phyloP scores from a whole-genome alignment of 768 basidiomycete genomes.

The Xerocomus brunneocitrinus region DNA sequence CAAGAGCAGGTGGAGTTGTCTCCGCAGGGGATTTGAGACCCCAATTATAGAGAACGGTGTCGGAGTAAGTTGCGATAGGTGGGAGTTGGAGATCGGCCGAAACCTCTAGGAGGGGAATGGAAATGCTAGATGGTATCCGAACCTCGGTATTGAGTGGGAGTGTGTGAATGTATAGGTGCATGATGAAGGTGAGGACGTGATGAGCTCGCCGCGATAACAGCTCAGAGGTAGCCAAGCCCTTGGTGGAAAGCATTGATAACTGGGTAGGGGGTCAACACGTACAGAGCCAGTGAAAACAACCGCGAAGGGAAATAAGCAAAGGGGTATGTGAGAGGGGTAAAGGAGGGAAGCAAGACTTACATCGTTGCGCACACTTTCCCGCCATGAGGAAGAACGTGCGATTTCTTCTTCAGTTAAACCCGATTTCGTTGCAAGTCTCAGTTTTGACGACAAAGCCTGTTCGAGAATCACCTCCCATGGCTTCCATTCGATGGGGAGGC shows the following conservation, averaged over 20 bases:
- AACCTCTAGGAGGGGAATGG: constrained; percentile 71
- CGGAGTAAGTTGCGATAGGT: constrained; percentile 86
- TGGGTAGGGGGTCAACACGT: constrained; percentile 21
- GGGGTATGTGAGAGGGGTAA: not conserved
- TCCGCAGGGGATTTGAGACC: constrained; percentile 28
- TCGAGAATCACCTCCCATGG: constrained; percentile 67
- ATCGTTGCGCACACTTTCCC: constrained; percentile 41
- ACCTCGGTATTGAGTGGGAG: constrained; percentile 47
- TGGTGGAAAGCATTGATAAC: constrained; percentile 52
- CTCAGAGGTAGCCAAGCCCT: constrained; percentile 45
- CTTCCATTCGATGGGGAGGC: constrained; percentile 61
- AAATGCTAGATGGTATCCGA: constrained; percentile 63
- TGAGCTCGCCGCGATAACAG: constrained; percentile 65
- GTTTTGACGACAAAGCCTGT: constrained; percentile 40
- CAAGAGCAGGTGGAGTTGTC: constrained; percentile 36
- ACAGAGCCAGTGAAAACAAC: not conserved
- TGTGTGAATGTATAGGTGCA: constrained; percentile 77
- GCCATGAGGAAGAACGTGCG: constrained; percentile 48
- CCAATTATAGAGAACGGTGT: constrained; percentile 91
- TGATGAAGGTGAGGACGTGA: constrained; percentile 64
- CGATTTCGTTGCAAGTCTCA: constrained; percentile 54
- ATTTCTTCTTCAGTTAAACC: constrained; percentile 35
- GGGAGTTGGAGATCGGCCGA: constrained; percentile 72
- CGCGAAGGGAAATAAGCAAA: too few relatives aligned
- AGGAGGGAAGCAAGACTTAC: constrained; percentile 32